Evolutionary conservation across 2,329 filamentous ascomycete genomes (phyloP).

Genomic region (Orbilia brochopaga): DNA sequence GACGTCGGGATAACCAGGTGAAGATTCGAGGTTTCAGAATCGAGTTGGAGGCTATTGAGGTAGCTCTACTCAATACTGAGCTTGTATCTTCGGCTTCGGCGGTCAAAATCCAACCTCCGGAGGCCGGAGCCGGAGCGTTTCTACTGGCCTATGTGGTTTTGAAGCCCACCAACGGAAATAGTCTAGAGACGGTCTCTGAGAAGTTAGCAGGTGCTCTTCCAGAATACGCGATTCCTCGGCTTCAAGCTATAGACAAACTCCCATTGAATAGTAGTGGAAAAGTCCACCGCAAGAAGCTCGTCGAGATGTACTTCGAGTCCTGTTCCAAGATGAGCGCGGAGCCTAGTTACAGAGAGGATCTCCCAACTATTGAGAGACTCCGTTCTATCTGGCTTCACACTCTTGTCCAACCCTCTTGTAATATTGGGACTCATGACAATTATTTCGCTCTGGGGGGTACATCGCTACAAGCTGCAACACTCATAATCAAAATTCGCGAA

Average conservation of each 20-base stretch:
- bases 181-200: conserved; percentile 3
- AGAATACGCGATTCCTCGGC: conserved; percentile 2
- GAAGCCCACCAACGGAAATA: background rate
- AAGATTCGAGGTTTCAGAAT: conserved; percentile 3
- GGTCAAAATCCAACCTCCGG: conserved; percentile 3
- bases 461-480: conserved; percentile 9
- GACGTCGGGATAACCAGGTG: conserved; percentile 4
- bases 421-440: conserved; percentile 7
- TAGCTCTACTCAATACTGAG: background rate
- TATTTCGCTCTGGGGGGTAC: conserved; percentile 17
- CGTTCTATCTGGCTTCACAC: conserved; percentile 9
- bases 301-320: conserved; percentile 2
- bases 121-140: conserved; percentile 3
- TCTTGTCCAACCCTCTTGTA: background rate
- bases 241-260: conserved; percentile 6
- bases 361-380: conserved; percentile 5
- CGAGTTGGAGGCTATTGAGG: background rate
- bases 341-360: background rate
- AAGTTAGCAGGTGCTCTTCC: conserved; percentile 7
- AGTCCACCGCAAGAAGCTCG: conserved; percentile 13
- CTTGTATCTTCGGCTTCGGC: conserved; percentile 3
- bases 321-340: background rate
- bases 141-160: conserved; percentile 13
- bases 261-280: conserved; percentile 17
- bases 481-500: conserved; percentile 13